Conservation (phyloP, 1,284 basidiomycete species). For the Trametes polyzona region DNA sequence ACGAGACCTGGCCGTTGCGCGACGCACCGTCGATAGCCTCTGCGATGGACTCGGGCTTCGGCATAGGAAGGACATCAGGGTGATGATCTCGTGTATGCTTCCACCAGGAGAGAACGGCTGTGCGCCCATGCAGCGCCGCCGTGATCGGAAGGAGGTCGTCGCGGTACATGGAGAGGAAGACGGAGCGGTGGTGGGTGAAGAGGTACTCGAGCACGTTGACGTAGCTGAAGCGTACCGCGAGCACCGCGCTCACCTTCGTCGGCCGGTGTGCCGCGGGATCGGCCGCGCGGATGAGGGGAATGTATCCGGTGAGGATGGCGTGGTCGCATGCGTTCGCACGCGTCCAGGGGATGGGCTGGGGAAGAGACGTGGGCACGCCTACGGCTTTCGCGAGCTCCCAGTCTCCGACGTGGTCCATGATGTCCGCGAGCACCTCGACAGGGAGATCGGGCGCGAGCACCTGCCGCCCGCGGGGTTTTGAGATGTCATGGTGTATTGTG, state of each 20-base stretch:
- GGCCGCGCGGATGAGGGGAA: slow-evolving; percentile 60
- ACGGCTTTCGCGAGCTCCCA: slow-evolving; percentile 83
- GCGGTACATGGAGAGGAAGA: slow-evolving; percentile 65
- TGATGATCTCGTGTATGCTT: slow-evolving; percentile 63
- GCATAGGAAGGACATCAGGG: slow-evolving; percentile 57
- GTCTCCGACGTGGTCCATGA: slow-evolving; percentile 75
- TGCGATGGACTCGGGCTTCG: slow-evolving; percentile 52
- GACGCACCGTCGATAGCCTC: slow-evolving; percentile 77
- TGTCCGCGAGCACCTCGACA: slow-evolving; percentile 74
- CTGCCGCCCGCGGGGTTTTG: slow-evolving; percentile 31
- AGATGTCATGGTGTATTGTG: slow-evolving; percentile 10
- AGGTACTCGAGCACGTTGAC: slow-evolving; percentile 75
- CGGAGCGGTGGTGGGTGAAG: slow-evolving; percentile 60
- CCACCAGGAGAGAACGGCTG: slow-evolving; percentile 80
- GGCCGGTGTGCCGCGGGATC: slow-evolving; percentile 59
- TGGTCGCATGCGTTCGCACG: slow-evolving; percentile 69
- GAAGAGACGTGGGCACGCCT: slow-evolving; percentile 68
- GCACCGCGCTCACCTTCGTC: slow-evolving; percentile 66
- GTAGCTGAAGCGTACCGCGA: slow-evolving; percentile 74
- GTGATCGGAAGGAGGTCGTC: slow-evolving; percentile 71
- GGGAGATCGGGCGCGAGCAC: slow-evolving; percentile 61
- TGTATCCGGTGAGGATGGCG: slow-evolving; percentile 66
- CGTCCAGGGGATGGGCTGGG: slow-evolving; percentile 69
- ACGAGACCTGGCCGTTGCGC: slow-evolving; percentile 63
- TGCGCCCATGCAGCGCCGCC: slow-evolving; percentile 74